Evolutionary conservation across 169 alveolate species (phyloP), one percentile per base, ranked within the genome.

Genomic region (Perkinsus marinus): DNA sequence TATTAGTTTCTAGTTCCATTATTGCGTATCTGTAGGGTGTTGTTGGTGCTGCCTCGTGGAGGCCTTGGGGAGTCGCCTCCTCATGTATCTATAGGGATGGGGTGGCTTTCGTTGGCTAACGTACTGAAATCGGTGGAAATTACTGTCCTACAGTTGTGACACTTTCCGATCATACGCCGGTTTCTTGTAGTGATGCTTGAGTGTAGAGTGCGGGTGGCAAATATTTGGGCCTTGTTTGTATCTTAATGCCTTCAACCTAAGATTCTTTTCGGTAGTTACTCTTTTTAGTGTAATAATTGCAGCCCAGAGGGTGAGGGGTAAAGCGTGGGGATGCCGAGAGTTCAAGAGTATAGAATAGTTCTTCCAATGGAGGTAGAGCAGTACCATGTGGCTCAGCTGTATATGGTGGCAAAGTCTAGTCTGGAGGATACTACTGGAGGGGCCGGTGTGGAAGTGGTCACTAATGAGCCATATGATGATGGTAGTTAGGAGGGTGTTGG

Each of bases 331-430:
- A 57, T 57, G 79, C 79, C 79, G 3, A 57, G 79, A 57, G 79
- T 57, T 26, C 79, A 57, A 19, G 94, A 93, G 68, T 93, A 91
- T 39, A 57, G 94, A 34, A 68, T 93, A 68, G 90, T 92, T 39
- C 90, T 93, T 90, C 94, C 94, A 10, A 90, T 93, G 46, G 90
- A 90, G 43, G 30, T 91, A 36, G 94, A 93, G 39, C 93, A 93
- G 37, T 93, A 91, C 68, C 68, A 43, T 39, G 39, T 89, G 22
- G 92, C 93, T 89, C 93, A 93, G 41, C 68, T 89, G 26, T 91
- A 93, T 68, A 90, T 93, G 30, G 91, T 93, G n/a, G 92, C 94
- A 9, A 93, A 68, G n/a, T 93, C 90, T 16, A 39, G 93, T 43
- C 34, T 91, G 41, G 93, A 93, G 39, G 94, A 93, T 69, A 7